Conservation (phyloP, 495 filamentous ascomycete genomes). For the Hyaloscypha bicolor region DNA sequence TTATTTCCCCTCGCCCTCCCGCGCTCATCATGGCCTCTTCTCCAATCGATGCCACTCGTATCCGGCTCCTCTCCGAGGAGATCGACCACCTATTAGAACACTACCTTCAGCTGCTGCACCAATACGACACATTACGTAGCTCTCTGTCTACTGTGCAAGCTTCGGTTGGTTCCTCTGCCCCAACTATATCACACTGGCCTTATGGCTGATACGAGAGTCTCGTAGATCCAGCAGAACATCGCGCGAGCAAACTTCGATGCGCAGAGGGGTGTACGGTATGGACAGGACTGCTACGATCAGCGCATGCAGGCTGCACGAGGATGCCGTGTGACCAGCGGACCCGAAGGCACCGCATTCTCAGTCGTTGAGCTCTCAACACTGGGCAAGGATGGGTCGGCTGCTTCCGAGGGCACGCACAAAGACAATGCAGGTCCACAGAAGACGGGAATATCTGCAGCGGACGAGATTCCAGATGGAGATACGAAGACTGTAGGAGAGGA, state of each 20-base stretch:
- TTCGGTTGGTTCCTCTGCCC: constrained; percentile 41
- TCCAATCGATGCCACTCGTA: neutral
- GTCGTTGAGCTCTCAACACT: constrained; percentile 3
- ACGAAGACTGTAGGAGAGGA: no score
- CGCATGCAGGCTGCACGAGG: constrained; percentile 64
- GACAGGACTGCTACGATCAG: constrained; percentile 69
- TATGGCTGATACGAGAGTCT: neutral
- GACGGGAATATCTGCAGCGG: neutral
- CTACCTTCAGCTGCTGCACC: constrained; percentile 71
- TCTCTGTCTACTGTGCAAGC: constrained; percentile 57
- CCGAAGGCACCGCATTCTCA: constrained; percentile 17
- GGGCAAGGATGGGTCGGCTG: constrained; percentile 2
- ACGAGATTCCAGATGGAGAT: neutral
- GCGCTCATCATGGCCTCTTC: neutral
- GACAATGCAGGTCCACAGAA: neutral
- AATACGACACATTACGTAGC: constrained; percentile 64
- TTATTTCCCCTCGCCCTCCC: neutral
- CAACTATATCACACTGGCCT: neutral
- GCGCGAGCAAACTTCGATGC: constrained; percentile 74
- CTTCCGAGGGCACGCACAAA: constrained; percentile 5
- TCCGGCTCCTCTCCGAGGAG: constrained; percentile 14
- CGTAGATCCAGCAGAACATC: constrained; percentile 50
- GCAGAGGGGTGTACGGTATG: constrained; percentile 62
- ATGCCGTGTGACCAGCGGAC: constrained; percentile 38
- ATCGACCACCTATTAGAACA: constrained; percentile 69